phyloP scores from a whole-genome alignment of 1,284 basidiomycete species.

The Tremellales sp. region DNA sequence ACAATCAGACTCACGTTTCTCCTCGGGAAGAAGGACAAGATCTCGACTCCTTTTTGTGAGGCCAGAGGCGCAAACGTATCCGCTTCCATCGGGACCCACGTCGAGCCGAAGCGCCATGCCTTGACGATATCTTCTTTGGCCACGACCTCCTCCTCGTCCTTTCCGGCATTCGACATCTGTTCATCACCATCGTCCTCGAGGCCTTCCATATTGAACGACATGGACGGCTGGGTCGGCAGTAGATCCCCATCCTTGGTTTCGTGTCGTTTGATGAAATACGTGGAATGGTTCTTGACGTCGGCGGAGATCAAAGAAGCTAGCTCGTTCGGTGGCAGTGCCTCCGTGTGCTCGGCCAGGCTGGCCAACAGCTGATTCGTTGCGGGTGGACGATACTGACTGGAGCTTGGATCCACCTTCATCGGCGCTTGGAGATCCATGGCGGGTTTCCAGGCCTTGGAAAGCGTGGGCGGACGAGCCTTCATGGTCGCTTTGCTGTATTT shows the following conservation, averaged over 20 bases:
- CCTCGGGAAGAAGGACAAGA: slow-evolving; percentile 74
- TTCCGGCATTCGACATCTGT: slow-evolving; percentile 25
- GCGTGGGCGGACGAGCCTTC: slow-evolving; percentile 65
- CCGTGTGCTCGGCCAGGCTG: slow-evolving; percentile 24
- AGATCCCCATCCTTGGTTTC: too few relatives aligned
- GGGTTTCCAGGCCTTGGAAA: slow-evolving; percentile 69
- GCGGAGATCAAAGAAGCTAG: slow-evolving; percentile 44
- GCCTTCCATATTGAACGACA: slow-evolving; percentile 17
- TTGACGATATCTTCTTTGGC: slow-evolving; percentile 50
- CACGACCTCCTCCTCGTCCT: slow-evolving; percentile 46
- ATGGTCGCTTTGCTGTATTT: slow-evolving; percentile 81
- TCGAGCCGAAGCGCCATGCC: slow-evolving; percentile 90
- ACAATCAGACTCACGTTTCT: slow-evolving; percentile 55
- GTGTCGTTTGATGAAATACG: slow-evolving; percentile 37
- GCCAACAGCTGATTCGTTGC: slow-evolving; percentile 22
- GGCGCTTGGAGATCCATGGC: slow-evolving; percentile 38
- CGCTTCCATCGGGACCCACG: slow-evolving; percentile 78
- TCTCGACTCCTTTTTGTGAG: slow-evolving; percentile 77
- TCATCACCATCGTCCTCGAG: slow-evolving; percentile 18
- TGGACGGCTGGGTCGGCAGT: slow-evolving; percentile 12
- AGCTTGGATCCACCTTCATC: slow-evolving; percentile 8
- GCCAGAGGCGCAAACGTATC: slow-evolving; percentile 66
- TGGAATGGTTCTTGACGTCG: slow-evolving; percentile 41
- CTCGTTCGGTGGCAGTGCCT: slow-evolving; percentile 21
- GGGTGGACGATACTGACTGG: slow-evolving; percentile 2